These are phyloP conservation scores for Cladosporium sphaerospermum DNA, from an alignment of 2,329 filamentous ascomycete species.

Conservation along the genomic window DNA sequence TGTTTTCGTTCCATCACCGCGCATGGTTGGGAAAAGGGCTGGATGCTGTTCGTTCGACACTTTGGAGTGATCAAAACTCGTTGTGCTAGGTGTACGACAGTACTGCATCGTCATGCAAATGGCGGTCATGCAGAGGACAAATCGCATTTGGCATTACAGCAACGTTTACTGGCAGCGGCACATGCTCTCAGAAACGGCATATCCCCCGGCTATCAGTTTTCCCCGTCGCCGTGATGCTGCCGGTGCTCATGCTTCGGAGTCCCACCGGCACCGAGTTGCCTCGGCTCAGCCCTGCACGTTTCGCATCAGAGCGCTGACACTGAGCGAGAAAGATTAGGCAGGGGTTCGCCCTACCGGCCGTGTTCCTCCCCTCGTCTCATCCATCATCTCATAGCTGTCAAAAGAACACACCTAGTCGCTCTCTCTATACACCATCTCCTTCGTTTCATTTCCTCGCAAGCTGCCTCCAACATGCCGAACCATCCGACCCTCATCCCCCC, in stretches of 20 bases:
- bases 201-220: not conserved
- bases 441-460: not conserved
- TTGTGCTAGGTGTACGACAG: too few relatives aligned
- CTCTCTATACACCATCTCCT: not conserved
- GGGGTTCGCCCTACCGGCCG: not conserved
- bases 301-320: not conserved
- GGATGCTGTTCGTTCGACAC: too few relatives aligned
- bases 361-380: not conserved
- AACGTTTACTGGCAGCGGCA: too few relatives aligned
- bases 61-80: too few relatives aligned
- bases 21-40: too few relatives aligned
- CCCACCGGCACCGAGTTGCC: constrained; percentile 1
- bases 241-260: not conserved
- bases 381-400: too few relatives aligned
- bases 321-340: constrained; percentile 2
- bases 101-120: too few relatives aligned
- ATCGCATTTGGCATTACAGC: too few relatives aligned
- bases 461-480: not conserved
- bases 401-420: not conserved
- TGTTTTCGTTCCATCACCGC: too few relatives aligned
- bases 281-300: constrained; percentile 1
- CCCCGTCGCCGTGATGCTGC: not conserved
- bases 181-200: not conserved
- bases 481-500: constrained; percentile 58
- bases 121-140: too few relatives aligned